phyloP scores from a whole-genome alignment of 306 rosid genomes.

The Malus sylvestris region DNA sequence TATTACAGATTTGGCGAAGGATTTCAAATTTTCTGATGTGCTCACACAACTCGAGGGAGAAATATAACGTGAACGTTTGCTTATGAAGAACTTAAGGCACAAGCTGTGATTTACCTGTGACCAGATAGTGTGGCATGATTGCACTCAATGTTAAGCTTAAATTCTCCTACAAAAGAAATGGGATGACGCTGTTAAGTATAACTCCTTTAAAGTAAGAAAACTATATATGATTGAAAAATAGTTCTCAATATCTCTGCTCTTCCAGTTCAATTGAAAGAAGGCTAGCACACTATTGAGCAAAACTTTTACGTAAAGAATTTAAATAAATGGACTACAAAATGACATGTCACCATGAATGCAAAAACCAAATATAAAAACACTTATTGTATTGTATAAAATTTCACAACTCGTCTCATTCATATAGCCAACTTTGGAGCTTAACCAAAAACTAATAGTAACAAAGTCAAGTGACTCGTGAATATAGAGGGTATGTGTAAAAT shows the following conservation, averaged over 20 bases:
- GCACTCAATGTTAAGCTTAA: slow-evolving; percentile 90
- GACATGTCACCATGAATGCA: neutral
- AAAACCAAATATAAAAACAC: neutral
- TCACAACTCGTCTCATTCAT: neutral
- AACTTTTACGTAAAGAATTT: neutral
- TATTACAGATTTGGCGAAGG: slow-evolving; percentile 2
- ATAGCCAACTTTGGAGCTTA: neutral
- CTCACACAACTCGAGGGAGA: neutral
- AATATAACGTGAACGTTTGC: slow-evolving; percentile 11
- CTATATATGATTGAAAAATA: neutral
- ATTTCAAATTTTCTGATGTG: neutral
- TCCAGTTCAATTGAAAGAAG: neutral
- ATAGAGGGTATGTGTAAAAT: neutral
- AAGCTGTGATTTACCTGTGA: slow-evolving; percentile 58
- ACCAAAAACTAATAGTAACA: neutral
- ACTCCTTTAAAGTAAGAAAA: neutral
- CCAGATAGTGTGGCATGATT: slow-evolving; percentile 96
- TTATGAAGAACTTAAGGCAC: neutral
- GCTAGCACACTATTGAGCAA: neutral
- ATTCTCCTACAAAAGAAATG: slow-evolving; percentile 61
- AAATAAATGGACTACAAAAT: neutral
- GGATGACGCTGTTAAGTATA: neutral
- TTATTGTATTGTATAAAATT: neutral
- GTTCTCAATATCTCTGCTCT: neutral
- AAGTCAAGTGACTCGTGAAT: neutral